Conservation (phyloP, 2,329 filamentous ascomycete species). For the Ascochyta viciae-villosae region DNA sequence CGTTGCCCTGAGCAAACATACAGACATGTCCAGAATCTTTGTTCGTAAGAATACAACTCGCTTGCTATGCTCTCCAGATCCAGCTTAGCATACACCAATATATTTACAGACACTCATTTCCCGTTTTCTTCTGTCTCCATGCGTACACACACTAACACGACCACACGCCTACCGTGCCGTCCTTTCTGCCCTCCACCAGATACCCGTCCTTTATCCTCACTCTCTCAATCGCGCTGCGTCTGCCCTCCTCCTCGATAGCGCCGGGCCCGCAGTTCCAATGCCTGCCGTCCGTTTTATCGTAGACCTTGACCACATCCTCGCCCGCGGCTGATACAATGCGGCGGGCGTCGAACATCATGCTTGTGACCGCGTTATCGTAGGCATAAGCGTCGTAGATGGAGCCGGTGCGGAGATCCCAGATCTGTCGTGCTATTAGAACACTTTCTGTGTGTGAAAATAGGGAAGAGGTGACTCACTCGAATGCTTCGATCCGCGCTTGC, state of each 20-base stretch:
- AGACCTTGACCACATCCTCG: constrained; percentile 95
- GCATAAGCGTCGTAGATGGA: constrained; percentile 96
- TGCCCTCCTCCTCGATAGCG: constrained; percentile 70
- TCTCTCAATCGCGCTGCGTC: constrained; percentile 68
- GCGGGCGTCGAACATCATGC: constrained; percentile 95
- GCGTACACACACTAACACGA: constrained; percentile 38
- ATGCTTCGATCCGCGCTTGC: constrained; percentile 92
- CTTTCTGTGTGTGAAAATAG: background rate
- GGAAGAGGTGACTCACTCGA: constrained; percentile 68
- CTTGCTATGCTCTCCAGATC: constrained; percentile 15
- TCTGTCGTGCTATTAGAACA: constrained; percentile 63
- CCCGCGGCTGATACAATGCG: constrained; percentile 90
- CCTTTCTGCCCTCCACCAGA: constrained; percentile 84
- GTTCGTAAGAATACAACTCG: constrained; percentile 13
- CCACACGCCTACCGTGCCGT: constrained; percentile 92
- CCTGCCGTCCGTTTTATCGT: constrained; percentile 93
- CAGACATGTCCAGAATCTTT: background rate
- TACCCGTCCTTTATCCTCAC: constrained; percentile 95
- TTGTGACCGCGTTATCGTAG: constrained; percentile 88
- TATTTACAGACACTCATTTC: constrained; percentile 20
- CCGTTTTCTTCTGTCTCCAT: background rate
- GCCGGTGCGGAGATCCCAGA: constrained; percentile 97
- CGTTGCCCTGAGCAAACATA: background rate
- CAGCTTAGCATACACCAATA: constrained; percentile 20
- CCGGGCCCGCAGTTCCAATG: constrained; percentile 97